Evolutionary conservation across 2,329 filamentous ascomycete genomes (phyloP).

Genomic region (Emmonsia crescens): DNA sequence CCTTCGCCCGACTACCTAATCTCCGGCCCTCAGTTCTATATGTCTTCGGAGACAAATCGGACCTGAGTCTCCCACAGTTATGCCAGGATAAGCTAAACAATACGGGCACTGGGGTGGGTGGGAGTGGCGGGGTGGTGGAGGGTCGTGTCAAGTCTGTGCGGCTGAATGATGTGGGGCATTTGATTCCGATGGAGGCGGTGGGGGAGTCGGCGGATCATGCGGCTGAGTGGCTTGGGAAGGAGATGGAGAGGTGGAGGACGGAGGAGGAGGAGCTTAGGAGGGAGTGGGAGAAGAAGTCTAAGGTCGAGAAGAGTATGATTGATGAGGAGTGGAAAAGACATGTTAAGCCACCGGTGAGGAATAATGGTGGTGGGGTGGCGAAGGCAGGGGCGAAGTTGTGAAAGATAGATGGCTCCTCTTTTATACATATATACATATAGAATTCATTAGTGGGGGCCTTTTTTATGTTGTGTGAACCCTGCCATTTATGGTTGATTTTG

Average conservation of each 20-base stretch:
- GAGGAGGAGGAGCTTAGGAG: conserved; percentile 47
- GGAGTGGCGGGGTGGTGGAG: conserved; percentile 46
- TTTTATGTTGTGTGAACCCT: background rate
- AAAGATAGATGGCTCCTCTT: background rate
- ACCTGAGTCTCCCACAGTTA: conserved; percentile 29
- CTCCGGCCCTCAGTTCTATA: conserved; percentile 39
- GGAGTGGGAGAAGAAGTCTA: conserved; percentile 42
- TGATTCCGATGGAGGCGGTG: conserved; percentile 75
- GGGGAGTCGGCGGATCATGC: conserved; percentile 52
- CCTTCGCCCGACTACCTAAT: conserved; percentile 31
- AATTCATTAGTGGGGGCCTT: background rate
- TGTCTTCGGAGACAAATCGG: conserved; percentile 34
- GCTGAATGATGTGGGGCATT: conserved; percentile 58
- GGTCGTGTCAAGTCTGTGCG: conserved; percentile 58
- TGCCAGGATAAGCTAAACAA: conserved; percentile 33
- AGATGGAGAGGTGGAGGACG: conserved; percentile 46
- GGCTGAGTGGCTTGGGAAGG: conserved; percentile 46
- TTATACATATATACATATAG: background rate
- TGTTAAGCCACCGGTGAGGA: conserved; percentile 20
- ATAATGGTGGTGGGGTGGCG: background rate
- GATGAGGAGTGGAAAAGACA: conserved; percentile 43
- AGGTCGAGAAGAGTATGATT: conserved; percentile 46
- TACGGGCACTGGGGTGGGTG: conserved; percentile 29
- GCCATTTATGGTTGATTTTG: background rate
- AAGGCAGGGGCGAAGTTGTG: conserved; percentile 20